Conservation (phyloP, 2,329 filamentous ascomycete species). For the Aspergillus cejpii region DNA sequence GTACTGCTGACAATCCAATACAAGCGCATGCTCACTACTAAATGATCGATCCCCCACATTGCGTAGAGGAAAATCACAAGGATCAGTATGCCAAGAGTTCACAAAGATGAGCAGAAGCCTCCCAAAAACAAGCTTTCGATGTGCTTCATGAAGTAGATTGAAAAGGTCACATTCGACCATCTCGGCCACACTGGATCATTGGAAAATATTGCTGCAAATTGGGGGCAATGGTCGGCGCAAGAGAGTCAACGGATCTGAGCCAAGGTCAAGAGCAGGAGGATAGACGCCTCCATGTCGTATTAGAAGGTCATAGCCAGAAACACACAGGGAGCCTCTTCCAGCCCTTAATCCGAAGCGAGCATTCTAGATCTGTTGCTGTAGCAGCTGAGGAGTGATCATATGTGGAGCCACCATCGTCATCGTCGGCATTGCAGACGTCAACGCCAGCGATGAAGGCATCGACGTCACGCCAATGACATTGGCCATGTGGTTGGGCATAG, state of each 20-base stretch:
- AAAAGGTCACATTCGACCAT: not conserved
- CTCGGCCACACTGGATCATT: not conserved
- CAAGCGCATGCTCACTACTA: not conserved
- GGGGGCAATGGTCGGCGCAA: not conserved
- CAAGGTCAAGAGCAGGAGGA: not conserved
- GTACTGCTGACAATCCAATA: conserved; percentile 5
- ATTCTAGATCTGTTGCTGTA: conserved; percentile 39
- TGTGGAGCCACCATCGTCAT: conserved; percentile 40
- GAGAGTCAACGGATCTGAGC: not conserved
- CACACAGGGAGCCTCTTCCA: not conserved
- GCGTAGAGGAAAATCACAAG: not conserved
- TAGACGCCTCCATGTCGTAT: not conserved
- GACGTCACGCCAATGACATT: conserved; percentile 33
- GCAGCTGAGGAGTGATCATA: conserved; percentile 40
- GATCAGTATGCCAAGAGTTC: not conserved
- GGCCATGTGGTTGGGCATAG: conserved; percentile 26
- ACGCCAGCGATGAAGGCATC: conserved; percentile 27
- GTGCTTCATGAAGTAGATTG: not conserved
- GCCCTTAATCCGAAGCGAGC: not conserved
- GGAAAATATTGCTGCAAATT: not conserved
- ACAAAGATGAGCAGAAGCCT: not conserved
- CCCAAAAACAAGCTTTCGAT: not conserved
- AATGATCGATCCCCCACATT: not conserved
- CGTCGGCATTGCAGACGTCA: conserved; percentile 35
- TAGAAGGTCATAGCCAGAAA: not conserved